Base-by-base conservation (phyloP, 2,329 filamentous ascomycete genomes). In the Penicillium sp. region DNA sequence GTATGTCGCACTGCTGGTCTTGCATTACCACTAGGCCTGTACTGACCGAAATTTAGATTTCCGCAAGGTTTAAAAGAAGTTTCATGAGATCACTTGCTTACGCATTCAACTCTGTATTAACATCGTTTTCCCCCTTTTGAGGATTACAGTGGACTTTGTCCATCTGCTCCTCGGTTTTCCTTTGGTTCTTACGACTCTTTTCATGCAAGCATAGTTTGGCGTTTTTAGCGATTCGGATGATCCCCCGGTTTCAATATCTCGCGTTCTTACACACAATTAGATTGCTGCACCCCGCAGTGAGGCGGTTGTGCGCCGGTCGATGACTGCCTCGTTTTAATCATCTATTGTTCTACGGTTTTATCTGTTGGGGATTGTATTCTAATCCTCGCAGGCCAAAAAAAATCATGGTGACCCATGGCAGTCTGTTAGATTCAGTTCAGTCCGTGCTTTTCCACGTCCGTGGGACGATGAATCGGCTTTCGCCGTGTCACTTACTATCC, bases 21-120 rank as follows among this genome's bases (percentile, higher is more conserved):
- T 2, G n/a, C 7, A 11, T 19, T 19, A 13, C 16, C 18, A 14
- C 19, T 29, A 39, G 19, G 49, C 63, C 50, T 61, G 55, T 58
- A 63, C 64, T 69, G 61, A 68, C 63, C 55, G 55, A 42, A 14
- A 7, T 14, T n/a, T 41, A 84, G 83, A 85, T 69, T 85, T 85
- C 79, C 81, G 83, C 71, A 85, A 85, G 73, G 80, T 83, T 52
- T 85, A 75, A 78, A 51, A 40, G 46, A 53, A 45, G 44, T 45
- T 45, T 26, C 39, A 54, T 53, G 57, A 57, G 56, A 60, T 59
- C 52, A 43, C 53, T 51, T 52, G 40, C 51, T 49, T 58, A 41
- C 56, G 53, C 49, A 51, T 55, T 62, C 59, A 57, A 50, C 50
- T 53, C 50, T 69, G 66, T 69, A 69, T 67, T 65, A 67, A 65